Conservation (phyloP, 768 basidiomycete genomes). For the Imleria badia region DNA sequence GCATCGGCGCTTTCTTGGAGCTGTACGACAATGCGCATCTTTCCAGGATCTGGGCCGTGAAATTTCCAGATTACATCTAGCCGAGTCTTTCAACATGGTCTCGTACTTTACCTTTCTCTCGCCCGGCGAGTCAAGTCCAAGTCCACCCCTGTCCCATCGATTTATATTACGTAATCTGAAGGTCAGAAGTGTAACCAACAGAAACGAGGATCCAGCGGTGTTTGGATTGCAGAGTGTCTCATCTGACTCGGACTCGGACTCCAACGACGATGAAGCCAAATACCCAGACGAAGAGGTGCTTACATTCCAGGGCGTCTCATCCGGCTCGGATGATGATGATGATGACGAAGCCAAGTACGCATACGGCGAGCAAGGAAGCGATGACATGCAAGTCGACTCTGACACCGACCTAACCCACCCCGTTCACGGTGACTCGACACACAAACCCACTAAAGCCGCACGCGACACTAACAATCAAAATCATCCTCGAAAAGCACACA, state of each 20-base stretch:
- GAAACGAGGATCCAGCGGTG: conserved; percentile 76
- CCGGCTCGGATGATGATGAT: too few species aligned
- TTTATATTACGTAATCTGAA: too few species aligned
- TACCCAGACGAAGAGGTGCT: conserved; percentile 65
- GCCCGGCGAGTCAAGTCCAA: too few species aligned
- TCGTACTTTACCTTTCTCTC: too few species aligned
- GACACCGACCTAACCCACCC: too few species aligned
- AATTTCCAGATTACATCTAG: too few species aligned
- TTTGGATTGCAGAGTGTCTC: conserved; percentile 66
- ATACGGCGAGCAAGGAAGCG: conserved; percentile 15
- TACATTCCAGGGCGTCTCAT: conserved; percentile 59
- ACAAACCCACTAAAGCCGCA: conserved; percentile 5
- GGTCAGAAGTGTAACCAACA: too few species aligned
- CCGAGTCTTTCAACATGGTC: too few species aligned
- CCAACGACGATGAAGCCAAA: conserved; percentile 43
- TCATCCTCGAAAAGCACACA: not conserved
- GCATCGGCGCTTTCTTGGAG: too few species aligned
- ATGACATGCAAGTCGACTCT: conserved; percentile 25
- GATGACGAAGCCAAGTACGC: conserved; percentile 43
- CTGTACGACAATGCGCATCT: too few species aligned
- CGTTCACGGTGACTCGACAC: conserved; percentile 17
- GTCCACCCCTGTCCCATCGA: too few species aligned
- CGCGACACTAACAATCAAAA: conserved; percentile 15
- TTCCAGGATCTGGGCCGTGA: too few species aligned
- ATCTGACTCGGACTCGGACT: conserved; percentile 3